Evolutionary conservation across 176 grass and related monocot species (phyloP).

Genomic region (Zizania latifolia): DNA sequence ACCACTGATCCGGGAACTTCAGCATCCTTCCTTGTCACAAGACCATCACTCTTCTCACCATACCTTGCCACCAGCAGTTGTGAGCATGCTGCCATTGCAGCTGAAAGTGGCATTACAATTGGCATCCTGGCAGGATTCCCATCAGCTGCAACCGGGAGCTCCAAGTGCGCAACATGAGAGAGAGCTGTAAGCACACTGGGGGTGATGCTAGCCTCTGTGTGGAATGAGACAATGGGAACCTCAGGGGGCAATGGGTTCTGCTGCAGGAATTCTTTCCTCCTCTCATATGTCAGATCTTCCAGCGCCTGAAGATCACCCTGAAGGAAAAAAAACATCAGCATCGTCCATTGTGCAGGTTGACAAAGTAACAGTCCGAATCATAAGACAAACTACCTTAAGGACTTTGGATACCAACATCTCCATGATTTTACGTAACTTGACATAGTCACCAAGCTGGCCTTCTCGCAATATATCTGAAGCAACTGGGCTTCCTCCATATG

Average conservation of each 20-base stretch:
- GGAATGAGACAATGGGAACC: constrained; percentile 75
- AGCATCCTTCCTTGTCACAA: constrained; percentile 70
- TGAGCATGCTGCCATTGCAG: constrained; percentile 79
- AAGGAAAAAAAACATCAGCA: constrained; percentile 1
- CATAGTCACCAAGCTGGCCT: constrained; percentile 90
- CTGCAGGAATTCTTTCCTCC: constrained; percentile 62
- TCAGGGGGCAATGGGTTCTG: constrained; percentile 56
- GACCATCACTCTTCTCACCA: constrained; percentile 82
- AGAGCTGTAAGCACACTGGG: constrained; percentile 64
- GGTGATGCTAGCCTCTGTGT: constrained; percentile 82
- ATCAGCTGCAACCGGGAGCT: constrained; percentile 56
- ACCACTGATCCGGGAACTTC: constrained; percentile 72
- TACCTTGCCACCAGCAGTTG: constrained; percentile 73
- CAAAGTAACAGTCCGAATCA: constrained; percentile 1
- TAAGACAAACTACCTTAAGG: constrained; percentile 58
- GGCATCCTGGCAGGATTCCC: constrained; percentile 58
- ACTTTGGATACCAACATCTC: constrained; percentile 87
- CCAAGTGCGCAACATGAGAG: constrained; percentile 76
- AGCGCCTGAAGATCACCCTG: constrained; percentile 84
- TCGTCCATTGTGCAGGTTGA: neutral
- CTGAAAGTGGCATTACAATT: constrained; percentile 74
- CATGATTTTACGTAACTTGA: constrained; percentile 72
- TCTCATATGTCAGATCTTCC: constrained; percentile 76
- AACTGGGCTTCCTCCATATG: constrained; percentile 84
- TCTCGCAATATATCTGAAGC: constrained; percentile 86